These are phyloP conservation scores for Megacollybia marginata DNA, from an alignment of 768 basidiomycete species.

Conservation along the genomic window DNA sequence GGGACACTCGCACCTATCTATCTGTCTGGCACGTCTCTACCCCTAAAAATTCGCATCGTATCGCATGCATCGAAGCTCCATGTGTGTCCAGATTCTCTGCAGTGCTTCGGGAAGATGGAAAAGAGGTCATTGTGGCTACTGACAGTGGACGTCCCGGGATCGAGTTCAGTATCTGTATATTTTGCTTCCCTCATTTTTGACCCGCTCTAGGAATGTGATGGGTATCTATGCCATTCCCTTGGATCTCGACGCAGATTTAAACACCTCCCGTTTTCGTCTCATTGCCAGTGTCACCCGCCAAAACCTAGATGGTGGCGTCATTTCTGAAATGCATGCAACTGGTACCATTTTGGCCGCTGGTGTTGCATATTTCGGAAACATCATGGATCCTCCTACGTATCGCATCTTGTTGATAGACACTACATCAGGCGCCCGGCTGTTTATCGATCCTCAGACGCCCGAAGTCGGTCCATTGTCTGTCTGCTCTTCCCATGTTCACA, in stretches of 20 bases:
- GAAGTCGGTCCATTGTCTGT: not conserved
- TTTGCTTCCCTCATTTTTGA: not conserved
- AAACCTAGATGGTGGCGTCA: not conserved
- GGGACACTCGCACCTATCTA: slow-evolving; percentile 11
- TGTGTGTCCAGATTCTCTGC: slow-evolving; percentile 6
- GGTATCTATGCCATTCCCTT: not conserved
- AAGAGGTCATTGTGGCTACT: slow-evolving; percentile 12
- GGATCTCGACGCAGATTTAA: not conserved
- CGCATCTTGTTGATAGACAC: not conserved
- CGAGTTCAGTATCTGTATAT: not conserved
- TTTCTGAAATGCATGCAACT: not conserved
- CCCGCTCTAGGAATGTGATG: not conserved
- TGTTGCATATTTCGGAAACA: not conserved
- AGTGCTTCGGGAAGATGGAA: slow-evolving; percentile 6
- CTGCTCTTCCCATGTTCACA: not conserved
- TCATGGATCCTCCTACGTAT: not conserved
- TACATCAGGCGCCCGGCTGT: not conserved
- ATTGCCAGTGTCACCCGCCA: not conserved
- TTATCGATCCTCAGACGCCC: not conserved
- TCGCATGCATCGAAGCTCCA: slow-evolving; percentile 5
- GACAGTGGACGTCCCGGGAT: no score
- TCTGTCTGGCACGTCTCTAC: slow-evolving; percentile 13
- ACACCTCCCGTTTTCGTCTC: not conserved
- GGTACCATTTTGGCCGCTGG: not conserved
- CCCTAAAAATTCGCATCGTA: slow-evolving; percentile 7